Percentiles rank a stretch among this genome's conserved stretches.
Evolutionary conservation across 2,329 filamentous ascomycete genomes (phyloP).

Genomic region (Diaporthe humulicola): DNA sequence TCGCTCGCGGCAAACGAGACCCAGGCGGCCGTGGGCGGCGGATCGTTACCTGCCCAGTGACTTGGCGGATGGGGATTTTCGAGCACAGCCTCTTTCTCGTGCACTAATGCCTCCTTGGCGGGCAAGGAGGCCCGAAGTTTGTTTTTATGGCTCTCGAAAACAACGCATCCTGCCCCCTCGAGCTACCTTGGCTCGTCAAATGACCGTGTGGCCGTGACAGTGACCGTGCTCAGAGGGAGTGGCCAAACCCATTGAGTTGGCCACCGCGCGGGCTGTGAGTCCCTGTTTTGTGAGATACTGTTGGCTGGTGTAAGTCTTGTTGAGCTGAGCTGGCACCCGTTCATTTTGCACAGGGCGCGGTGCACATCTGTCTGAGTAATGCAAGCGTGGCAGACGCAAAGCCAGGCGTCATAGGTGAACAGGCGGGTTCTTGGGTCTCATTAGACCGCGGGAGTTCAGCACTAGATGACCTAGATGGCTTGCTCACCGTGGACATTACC

Average conservation of each 20-base stretch:
- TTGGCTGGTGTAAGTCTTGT: constrained; percentile 1
- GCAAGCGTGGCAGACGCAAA: constrained; percentile 8
- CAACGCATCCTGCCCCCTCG: constrained; percentile 1
- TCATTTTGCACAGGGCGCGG: not conserved
- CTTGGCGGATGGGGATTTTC: constrained; percentile 32
- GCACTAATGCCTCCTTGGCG: constrained; percentile 22
- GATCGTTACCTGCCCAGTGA: constrained; percentile 27
- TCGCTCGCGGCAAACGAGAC: constrained; percentile 1
- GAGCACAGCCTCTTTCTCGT: constrained; percentile 27
- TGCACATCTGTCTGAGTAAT: constrained; percentile 10
- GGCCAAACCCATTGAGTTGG: not conserved
- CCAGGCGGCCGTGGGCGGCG: not conserved
- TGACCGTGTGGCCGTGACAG: not conserved
- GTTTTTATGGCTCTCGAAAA: constrained; percentile 14
- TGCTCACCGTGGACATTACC: not conserved
- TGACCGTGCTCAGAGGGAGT: not conserved
- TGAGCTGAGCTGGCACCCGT: not conserved
- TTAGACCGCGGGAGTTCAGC: not conserved
- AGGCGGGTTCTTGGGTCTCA: not conserved
- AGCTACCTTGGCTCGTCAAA: constrained; percentile 1
- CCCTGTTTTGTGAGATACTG: not conserved
- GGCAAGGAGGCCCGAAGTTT: constrained; percentile 7
- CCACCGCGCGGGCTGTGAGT: not conserved
- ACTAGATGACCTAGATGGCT: constrained; percentile 21
- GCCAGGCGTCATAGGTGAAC: constrained; percentile 1